Base-by-base conservation (phyloP, 805 yeast genomes). In the Pichia cephalocereana region DNA sequence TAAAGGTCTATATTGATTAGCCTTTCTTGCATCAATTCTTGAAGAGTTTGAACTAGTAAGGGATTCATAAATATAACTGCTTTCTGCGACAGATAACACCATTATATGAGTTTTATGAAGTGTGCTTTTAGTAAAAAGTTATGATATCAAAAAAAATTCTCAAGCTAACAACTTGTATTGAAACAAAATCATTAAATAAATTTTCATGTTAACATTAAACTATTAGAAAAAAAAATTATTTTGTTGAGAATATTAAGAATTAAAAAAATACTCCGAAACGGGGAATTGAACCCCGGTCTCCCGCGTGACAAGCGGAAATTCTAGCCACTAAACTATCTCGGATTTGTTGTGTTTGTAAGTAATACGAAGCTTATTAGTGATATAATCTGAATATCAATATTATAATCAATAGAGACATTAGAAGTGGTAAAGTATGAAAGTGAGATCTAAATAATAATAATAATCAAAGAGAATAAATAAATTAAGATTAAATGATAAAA, bases 11-110 rank as follows among this genome's bases (percentile, higher is more conserved):
- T 86, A 85, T 63, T 89, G 96, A 50, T 74, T 70, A 14, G 71
- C 71, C 8, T 71, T 67, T 57, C 99, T 76, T 1, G 96, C 86
- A 64, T 93, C 99, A 2, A 97, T 95, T 52, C 99, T 76, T 32
- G 57, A 50, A 8, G 58, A 44, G 9, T 82, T 71, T 6, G 84
- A 77, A 0, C 90, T 83, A 3, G 59, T 70, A 27, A 91, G 69
- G 0, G 96, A 87, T 45, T 84, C 89, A 58, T 81, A 78, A 26
- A 91, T 68, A 61, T 83, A 91, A 2, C 84, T 73, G 56, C 85
- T 74, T 62, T 86, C 95, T 1, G 93, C 82, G 3, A 83, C 80
- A 4, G 93, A 85, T 46, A 86, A 70, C 36, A 77, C 72, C 90
- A 83, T 84, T 17, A 3, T 23, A 4, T 23, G 4, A 23, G 26